Base-by-base conservation (phyloP, 2,329 filamentous ascomycete genomes). In the Cadophora luteo-olivacea region DNA sequence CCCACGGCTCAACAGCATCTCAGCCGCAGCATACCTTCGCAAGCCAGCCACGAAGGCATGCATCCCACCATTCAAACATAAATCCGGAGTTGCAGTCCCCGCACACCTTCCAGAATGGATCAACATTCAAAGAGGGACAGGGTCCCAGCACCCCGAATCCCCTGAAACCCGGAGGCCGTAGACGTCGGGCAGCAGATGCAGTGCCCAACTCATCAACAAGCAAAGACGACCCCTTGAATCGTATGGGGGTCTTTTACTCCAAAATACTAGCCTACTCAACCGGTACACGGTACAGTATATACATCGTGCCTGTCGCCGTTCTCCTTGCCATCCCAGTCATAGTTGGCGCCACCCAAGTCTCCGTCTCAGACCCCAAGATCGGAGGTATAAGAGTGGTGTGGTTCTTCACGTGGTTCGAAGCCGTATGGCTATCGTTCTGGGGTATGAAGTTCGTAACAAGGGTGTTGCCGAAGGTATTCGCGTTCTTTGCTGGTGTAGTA, bases 331-430 rank as follows among this genome's bases (percentile, higher is more conserved):
- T 68, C 14, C 66, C 64, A 4, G 33, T 68, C 14, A 64, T 66
- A 22, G 65, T 69, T 16, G 48, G 63, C 22, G 57, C 68, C 4
- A 75, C 83, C 74, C 94, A 97, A 78, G 94, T 97, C 55, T 58
- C 38, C 3, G 45, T 32, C 2, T 45, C 45, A 3, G 63, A 68
- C 48, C 58, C 68, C 1, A 68, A 68, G n/a, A 97, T 97, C 78
- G 92, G 92, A 7, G 85, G 84, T 1, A 84, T 85, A 6, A 80
- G 83, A 2, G 82, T 91, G 9, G 86, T 90, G 73, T 79, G 84
- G 66, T 81, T 92, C 57, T 90, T 91, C 73, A 81, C 90, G 65
- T 91, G 89, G 89, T 84, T 91, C 72, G 86, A 91, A 75, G 81
- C 89, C 63, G 83, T 88, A 45, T 92, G 89, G 89, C 79, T 89